These are phyloP conservation scores for Tolypocladium nubicola DNA, from an alignment of 2,329 filamentous ascomycete species.

Conservation along the genomic window DNA sequence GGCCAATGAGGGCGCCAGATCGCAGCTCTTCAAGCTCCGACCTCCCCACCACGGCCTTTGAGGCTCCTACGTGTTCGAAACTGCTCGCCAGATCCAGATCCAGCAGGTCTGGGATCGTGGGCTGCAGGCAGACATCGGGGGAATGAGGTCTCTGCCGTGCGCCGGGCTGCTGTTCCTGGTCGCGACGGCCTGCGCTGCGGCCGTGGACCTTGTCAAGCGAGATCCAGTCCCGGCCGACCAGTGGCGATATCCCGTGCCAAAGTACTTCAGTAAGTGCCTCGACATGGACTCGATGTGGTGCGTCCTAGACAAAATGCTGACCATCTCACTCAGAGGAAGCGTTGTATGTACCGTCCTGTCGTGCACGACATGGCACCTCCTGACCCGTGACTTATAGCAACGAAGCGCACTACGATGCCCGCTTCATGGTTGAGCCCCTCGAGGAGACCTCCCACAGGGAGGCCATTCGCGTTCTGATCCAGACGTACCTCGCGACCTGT, in stretches of 20 bases:
- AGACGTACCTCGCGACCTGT: constrained; percentile 62
- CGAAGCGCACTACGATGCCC: constrained; percentile 19
- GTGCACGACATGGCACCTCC: not conserved
- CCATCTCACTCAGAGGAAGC: not conserved
- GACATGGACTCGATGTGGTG: too few relatives aligned
- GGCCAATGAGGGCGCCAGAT: not conserved
- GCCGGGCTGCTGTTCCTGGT: constrained; percentile 1
- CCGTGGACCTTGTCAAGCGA: not conserved
- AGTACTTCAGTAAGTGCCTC: constrained; percentile 13
- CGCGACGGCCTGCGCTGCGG: constrained; percentile 1
- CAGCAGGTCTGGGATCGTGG: not conserved
- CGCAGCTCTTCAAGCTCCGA: too few relatives aligned
- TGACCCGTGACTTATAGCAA: not conserved
- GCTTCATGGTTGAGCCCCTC: constrained; percentile 29
- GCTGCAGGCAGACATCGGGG: not conserved
- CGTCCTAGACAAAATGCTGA: not conserved
- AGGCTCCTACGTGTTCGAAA: not conserved
- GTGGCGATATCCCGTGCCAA: constrained; percentile 7
- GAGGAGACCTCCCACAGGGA: constrained; percentile 46
- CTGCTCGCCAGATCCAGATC: not conserved
- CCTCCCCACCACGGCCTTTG: not conserved
- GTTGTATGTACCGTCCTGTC: not conserved
- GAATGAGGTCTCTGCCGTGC: not conserved
- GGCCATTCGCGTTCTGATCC: constrained; percentile 55
- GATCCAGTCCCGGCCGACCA: constrained; percentile 2